Conservation (phyloP, 495 filamentous ascomycete genomes). For the Neurospora pannonica region DNA sequence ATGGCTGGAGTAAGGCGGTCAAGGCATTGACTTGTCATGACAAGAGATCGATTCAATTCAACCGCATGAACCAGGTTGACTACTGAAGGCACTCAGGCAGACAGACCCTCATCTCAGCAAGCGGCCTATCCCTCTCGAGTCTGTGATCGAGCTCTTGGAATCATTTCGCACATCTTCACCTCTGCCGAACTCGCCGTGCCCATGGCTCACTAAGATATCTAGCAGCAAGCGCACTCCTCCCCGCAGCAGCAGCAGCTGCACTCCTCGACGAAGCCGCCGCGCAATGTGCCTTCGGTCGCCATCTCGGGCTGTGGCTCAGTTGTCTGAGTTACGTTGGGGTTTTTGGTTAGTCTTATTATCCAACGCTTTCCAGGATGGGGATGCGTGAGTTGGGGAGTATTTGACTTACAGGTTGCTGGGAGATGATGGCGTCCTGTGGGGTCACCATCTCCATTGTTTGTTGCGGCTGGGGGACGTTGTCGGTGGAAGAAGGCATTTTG, state of each 20-base stretch:
- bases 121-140: neutral
- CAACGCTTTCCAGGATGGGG: neutral
- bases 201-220: neutral
- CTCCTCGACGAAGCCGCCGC: slow-evolving; percentile 22
- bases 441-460: slow-evolving; percentile 18
- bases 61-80: neutral
- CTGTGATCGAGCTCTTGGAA: neutral
- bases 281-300: slow-evolving; percentile 8
- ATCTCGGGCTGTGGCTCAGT: slow-evolving; percentile 23
- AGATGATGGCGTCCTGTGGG: slow-evolving; percentile 11
- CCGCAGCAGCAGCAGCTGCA: slow-evolving; percentile 21
- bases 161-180: neutral
- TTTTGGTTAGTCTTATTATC: neutral
- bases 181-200: neutral
- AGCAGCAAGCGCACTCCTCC: slow-evolving; percentile 21
- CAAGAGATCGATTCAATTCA: neutral
- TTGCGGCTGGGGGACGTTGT: slow-evolving; percentile 17
- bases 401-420: slow-evolving; percentile 17
- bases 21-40: neutral
- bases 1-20: neutral
- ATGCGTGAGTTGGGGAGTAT: neutral
- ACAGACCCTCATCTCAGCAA: neutral
- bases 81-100: neutral
- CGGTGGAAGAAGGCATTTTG: slow-evolving; percentile 15
- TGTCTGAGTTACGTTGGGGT: neutral